These are phyloP conservation scores for Fomitopsis schrenkii DNA, from an alignment of 1,284 basidiomycete species.

Conservation along the genomic window DNA sequence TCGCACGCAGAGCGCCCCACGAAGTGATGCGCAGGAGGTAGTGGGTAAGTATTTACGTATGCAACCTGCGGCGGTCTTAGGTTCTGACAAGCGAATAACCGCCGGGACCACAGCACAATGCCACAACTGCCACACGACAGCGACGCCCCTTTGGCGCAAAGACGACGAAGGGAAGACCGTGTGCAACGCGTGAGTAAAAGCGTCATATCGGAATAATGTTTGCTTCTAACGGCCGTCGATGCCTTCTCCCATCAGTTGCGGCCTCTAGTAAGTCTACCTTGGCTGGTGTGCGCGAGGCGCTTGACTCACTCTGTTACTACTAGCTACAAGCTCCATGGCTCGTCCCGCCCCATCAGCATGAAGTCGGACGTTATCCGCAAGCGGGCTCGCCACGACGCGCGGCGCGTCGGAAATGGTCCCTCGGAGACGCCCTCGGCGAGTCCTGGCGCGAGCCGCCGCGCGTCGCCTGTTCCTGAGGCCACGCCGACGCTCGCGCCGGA, in stretches of 20 bases:
- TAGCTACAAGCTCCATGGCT: constrained; percentile 77
- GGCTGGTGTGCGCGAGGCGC: constrained; percentile 1
- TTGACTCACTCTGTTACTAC: constrained; percentile 19
- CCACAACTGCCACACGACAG: constrained; percentile 87
- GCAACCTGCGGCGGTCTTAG: constrained; percentile 4
- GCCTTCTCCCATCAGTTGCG: constrained; percentile 31
- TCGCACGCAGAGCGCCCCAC: constrained; percentile 54
- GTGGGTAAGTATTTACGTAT: constrained; percentile 25
- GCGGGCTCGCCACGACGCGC: constrained; percentile 71
- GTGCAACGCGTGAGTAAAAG: constrained; percentile 74
- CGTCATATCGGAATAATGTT: background rate
- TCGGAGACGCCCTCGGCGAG: constrained; percentile 66
- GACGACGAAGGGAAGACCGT: constrained; percentile 90
- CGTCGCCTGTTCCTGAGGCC: constrained; percentile 55
- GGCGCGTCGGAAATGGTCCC: constrained; percentile 42
- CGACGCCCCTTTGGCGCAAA: constrained; percentile 88
- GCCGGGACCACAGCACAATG: constrained; percentile 58
- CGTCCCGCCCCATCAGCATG: constrained; percentile 80
- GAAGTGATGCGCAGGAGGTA: constrained; percentile 42
- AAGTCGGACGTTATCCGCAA: constrained; percentile 83
- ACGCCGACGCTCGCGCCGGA: constrained; percentile 66
- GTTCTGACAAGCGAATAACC: constrained; percentile 14
- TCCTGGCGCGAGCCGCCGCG: constrained; percentile 67
- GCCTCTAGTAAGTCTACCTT: constrained; percentile 45
- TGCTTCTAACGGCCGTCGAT: background rate